Base-by-base conservation (phyloP, 208 protist species). In the Porcisia hertigi region DNA sequence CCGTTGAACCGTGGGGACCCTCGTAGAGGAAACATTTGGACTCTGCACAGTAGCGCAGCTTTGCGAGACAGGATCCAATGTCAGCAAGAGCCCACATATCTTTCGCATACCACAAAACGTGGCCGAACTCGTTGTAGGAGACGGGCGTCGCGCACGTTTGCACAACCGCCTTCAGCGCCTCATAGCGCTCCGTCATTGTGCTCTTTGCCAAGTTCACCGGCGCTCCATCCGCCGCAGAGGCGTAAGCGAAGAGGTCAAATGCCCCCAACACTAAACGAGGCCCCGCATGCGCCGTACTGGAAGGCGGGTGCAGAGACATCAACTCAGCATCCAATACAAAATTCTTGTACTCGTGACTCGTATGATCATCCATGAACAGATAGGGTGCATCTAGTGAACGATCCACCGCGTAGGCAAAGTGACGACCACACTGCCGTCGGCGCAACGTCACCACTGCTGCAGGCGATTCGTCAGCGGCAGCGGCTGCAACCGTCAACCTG, bases 241-340 rank as follows among this genome's bases (percentile, higher is more conserved):
- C 67, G 59, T 86, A 88, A 3, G 71, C 69, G 60, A 87, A 92
- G 4, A 91, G 30, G 71, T 92, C 87, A 62, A 94, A 94, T 23
- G 81, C 82, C 1, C 88, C 88, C n/a, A 91, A 71, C 49, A 88
- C 66, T 25, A 91, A 54, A 0, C 43, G 66, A 3, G 74, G 30
- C 18, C 25, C 20, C 12, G 2, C 23, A 25, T 47, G 12, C 14
- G 69, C 25, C 3, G 52, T 6, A 16, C 57, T 43, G 3, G 34
- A 11, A 20, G 63, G 41, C 34, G 49, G 47, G 36, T 78, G 73
- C 75, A 83, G 69, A 25, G 77, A 20, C 84, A 95, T 87, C 5
- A 95, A 79, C 76, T 95, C 91, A 0, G 83, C 87, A 78, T 95
- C 91, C 14, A 95, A 6, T 2, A 90, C 86, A 74, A 86, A 86